A percentile compares a stretch with the other conserved stretches of the same genome.
Evolutionary conservation across 2,329 filamentous ascomycete species (phyloP).

Genomic region (Cordyceps farinosa): DNA sequence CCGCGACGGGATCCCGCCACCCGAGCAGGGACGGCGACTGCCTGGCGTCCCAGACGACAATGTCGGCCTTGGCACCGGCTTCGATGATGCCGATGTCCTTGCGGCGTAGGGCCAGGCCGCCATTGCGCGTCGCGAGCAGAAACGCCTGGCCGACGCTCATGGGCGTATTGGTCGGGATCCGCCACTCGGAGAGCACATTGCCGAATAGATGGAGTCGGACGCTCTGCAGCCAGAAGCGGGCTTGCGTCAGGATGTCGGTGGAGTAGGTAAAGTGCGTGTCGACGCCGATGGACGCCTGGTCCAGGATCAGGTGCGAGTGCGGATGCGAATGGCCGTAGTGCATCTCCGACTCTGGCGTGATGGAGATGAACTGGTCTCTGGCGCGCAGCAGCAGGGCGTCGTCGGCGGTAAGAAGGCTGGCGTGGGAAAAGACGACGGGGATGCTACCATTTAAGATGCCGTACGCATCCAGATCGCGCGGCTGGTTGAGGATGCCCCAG

Average conservation of each 20-base stretch:
- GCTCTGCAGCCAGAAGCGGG: constrained; percentile 49
- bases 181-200: no score
- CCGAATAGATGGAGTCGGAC: constrained; percentile 33
- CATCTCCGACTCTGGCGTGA: constrained; percentile 57
- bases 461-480: constrained; percentile 16
- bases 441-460: constrained; percentile 41
- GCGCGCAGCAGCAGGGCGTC: constrained; percentile 42
- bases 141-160: no score
- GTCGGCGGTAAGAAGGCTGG: constrained; percentile 38
- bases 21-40: no score
- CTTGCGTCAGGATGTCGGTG: constrained; percentile 47
- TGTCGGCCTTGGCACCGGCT: no score
- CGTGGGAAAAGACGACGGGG: constrained; percentile 52
- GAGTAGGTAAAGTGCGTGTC: constrained; percentile 54
- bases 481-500: constrained; percentile 26
- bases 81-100: no score
- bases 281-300: constrained; percentile 51
- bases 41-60: no score
- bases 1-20: no score
- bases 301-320: constrained; percentile 39
- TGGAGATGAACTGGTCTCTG: constrained; percentile 52
- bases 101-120: no score
- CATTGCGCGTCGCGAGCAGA: no score
- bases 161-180: no score
- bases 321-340: constrained; percentile 54